Evolutionary conservation across 2,329 filamentous ascomycete species (phyloP), one percentile per base, ranked within the genome.

Genomic region (Alternaria solani): DNA sequence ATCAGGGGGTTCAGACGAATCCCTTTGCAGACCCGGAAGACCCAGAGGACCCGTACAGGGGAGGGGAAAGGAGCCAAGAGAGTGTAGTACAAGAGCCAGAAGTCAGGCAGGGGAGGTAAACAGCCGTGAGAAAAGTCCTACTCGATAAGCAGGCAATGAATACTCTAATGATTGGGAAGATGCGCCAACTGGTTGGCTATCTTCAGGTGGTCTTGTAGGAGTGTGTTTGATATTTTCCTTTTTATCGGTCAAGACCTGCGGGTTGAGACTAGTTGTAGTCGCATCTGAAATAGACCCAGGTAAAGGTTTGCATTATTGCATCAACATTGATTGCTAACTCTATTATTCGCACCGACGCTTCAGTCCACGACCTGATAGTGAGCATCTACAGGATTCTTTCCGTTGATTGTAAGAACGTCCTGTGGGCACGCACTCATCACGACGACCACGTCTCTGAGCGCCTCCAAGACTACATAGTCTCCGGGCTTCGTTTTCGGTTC

Each of bases 371-470:
- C 66, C 41, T 75, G 55, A 16, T 82, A 83, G 64, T 82, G 79
- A 6, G 79, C 81, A 58, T 82, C 81, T n/a, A 78, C 77, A 3
- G 79, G 77, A 53, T 77, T 76, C 56, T 77, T 75, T 39, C 74
- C 76, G 61, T 83, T 83, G 62, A 83, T 81, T 2, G 74, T 77
- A 9, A 79, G 67, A 6, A 82, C 73, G 65, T 83, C 80, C 55
- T 82, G 78, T 23, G 81, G 81, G 69, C 81, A 83, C 4, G 81
- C 79, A 62, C 77, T 80, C 81, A 83, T 83, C 20, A 82, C 78
- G 2, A 83, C 78, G 9, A 82, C 80, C 3, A 82, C 69, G 65
- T 83, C 80, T 43, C 80, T 74, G 62, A 81, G 72, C 34, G 81
- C 81, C 59, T 77, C 74, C 18, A 83, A 68, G 2, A 79, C 73